A percentile compares a stretch with the other conserved stretches of the same genome.
These are phyloP conservation scores for Luffa acutangula DNA, from an alignment of 306 rosid genomes.

Conservation along the genomic window DNA sequence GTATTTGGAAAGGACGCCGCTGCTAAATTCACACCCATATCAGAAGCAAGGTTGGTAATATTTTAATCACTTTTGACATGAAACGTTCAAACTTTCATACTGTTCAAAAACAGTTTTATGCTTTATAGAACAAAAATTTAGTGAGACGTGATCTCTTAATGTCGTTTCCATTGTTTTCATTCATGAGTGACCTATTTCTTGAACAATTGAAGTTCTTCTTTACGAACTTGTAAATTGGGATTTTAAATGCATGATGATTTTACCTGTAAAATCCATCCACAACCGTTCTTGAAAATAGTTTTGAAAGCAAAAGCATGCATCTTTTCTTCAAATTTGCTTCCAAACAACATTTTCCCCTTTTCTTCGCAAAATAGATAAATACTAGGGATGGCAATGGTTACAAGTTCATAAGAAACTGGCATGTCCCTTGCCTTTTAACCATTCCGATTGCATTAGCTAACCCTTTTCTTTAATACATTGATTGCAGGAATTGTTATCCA, in stretches of 20 bases:
- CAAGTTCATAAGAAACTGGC: neutral
- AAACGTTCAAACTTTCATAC: neutral
- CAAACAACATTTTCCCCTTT: neutral
- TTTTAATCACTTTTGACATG: neutral
- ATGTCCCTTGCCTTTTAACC: neutral
- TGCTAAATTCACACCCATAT: slow-evolving; percentile 46
- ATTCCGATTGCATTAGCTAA: neutral
- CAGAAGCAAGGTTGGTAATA: slow-evolving; percentile 73
- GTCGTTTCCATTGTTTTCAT: neutral
- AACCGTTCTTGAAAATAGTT: neutral
- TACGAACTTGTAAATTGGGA: neutral
- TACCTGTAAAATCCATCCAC: neutral
- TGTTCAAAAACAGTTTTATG: neutral
- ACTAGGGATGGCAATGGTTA: neutral
- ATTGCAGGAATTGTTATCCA: slow-evolving; percentile 74
- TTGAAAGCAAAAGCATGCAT: neutral
- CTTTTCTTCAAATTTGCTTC: neutral
- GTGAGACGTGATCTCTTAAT: neutral
- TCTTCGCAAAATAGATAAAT: neutral
- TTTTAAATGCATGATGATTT: neutral
- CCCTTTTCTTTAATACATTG: neutral
- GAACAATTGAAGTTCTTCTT: neutral
- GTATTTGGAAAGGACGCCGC: slow-evolving; percentile 60
- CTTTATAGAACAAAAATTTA: neutral
- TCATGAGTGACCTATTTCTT: neutral